Evolutionary conservation across 116 monocot genomes (phyloP).

Genomic region (Phalaenopsis hybrid): DNA sequence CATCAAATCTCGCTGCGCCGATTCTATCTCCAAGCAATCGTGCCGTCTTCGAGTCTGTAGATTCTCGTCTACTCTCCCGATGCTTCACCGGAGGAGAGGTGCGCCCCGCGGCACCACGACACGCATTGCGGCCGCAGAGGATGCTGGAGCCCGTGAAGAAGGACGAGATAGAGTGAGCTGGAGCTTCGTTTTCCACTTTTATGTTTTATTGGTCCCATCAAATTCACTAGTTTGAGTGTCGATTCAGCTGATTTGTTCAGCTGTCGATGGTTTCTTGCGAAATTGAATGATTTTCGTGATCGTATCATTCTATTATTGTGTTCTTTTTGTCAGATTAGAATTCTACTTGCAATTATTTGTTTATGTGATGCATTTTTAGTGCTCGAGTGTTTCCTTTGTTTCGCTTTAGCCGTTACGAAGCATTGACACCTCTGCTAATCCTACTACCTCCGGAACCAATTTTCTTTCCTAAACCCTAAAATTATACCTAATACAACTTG

Average conservation of each 20-base stretch:
- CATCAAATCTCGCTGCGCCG: neutral
- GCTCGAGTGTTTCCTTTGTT: too few species aligned
- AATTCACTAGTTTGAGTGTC: neutral
- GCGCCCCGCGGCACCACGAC: neutral
- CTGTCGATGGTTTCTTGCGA: neutral
- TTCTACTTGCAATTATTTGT: neutral
- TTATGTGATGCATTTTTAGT: neutral
- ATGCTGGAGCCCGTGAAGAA: neutral
- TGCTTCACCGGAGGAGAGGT: constrained; percentile 16
- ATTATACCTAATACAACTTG: neutral
- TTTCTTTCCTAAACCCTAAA: neutral
- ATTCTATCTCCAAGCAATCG: neutral
- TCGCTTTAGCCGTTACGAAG: too few species aligned
- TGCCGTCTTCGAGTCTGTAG: too few species aligned
- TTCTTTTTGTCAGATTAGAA: neutral
- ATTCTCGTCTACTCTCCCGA: constrained; percentile 1
- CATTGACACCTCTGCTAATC: neutral
- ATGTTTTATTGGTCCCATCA: neutral
- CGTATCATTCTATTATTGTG: neutral
- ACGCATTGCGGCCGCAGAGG: constrained; percentile 1
- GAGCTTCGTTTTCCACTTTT: neutral
- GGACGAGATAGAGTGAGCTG: constrained; percentile 1
- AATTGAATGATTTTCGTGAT: neutral
- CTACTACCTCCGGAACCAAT: neutral
- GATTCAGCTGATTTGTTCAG: too few species aligned